Base-by-base conservation (phyloP, 305 asterid species). In the Fraxinus floribunda region DNA sequence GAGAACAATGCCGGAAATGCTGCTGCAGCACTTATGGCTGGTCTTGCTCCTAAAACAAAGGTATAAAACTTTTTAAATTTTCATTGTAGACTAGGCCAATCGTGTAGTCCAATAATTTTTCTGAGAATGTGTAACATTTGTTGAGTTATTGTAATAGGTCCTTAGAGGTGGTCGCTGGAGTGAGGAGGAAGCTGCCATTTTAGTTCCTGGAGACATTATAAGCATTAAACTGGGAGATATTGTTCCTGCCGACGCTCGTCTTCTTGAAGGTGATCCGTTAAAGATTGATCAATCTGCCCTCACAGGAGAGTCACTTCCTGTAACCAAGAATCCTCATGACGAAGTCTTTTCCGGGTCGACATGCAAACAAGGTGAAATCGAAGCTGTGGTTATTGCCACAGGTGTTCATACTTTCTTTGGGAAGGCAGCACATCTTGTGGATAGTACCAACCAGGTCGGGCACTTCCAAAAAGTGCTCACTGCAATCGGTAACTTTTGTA, bases 361-460 rank as follows among this genome's bases (percentile, higher is more conserved):
- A 0, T 90, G 93, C 90, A 90, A 90, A 75, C 93, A 90, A 77
- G 93, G 93, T 2, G 93, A 90, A 80, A 89, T 90, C 4, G 93
- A 90, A 20, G 93, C 92, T 0, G 87, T 90, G 0, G 92, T 90
- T 36, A 90, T 90, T 1, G 92, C 93, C 80, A 90, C 93, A 0
- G 93, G 93, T 0, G 91, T 90, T 78, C 92, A 90, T 64, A 90
- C 92, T 8, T 90, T 90, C 93, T 89, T 90, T 78, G 93, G 93
- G 15, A 90, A 91, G 84, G 94, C 94, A 0, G 92, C 92, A 15
- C 92, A 91, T 80, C 90, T 91, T 0, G 94, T 91, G 3, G 94
- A 89, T 84, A 89, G 90, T 80, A 91, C 94, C 0, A 79, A 91
- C 83, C 91, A 91, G 57, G 92, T 90, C 0, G 93, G 92, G 16